These are phyloP conservation scores for Plectosphaerella cucumerina DNA, from an alignment of 2,329 filamentous ascomycete genomes.

Conservation along the genomic window DNA sequence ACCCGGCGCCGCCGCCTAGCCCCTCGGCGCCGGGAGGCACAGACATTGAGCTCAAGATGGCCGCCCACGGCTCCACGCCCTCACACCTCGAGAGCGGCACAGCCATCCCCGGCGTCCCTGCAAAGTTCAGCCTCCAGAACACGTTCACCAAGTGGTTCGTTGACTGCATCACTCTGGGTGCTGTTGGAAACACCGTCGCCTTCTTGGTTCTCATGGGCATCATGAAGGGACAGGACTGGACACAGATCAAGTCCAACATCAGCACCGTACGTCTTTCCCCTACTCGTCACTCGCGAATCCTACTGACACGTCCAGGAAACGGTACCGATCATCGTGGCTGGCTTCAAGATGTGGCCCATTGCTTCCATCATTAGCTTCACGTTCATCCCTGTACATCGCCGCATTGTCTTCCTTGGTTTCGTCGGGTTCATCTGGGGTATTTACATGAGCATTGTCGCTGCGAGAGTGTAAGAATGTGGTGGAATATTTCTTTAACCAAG, in stretches of 20 bases:
- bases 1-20: constrained; percentile 15
- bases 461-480: constrained; percentile 24
- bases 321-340: constrained; percentile 42
- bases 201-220: constrained; percentile 43
- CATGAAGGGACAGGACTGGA: constrained; percentile 33
- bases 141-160: constrained; percentile 46
- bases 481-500: no score
- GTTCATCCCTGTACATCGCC: constrained; percentile 42
- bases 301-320: constrained; percentile 31
- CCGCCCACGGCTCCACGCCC: constrained; percentile 11
- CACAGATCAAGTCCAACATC: constrained; percentile 33
- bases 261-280: constrained; percentile 20
- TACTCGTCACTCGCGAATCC: background rate
- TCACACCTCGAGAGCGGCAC: constrained; percentile 9
- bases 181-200: constrained; percentile 40
- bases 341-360: constrained; percentile 49
- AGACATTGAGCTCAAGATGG: constrained; percentile 22
- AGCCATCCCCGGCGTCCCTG: constrained; percentile 13
- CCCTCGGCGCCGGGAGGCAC: constrained; percentile 19
- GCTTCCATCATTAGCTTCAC: constrained; percentile 47
- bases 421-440: constrained; percentile 46
- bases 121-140: constrained; percentile 34
- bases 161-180: constrained; percentile 43
- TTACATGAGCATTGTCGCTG: constrained; percentile 45
- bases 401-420: constrained; percentile 46